Evolutionary conservation across 805 yeast genomes (phyloP), one percentile per base, ranked within the genome.

Genomic region (Dipodascopsis tothii): DNA sequence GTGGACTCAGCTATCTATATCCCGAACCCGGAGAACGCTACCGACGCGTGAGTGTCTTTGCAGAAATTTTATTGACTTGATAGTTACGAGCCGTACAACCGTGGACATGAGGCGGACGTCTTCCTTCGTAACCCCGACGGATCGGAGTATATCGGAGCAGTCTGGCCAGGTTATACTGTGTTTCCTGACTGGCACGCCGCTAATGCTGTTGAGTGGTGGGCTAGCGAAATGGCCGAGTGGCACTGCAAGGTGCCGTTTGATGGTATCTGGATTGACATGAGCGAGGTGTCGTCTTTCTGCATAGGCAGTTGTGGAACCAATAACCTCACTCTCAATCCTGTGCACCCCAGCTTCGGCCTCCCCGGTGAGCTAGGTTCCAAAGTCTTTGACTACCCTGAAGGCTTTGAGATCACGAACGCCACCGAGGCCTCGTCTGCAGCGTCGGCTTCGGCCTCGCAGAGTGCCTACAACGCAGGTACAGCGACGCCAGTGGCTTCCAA

Each of bases 251-350:
- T 58, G 22, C 43, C 54, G 3, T 43, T 32, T 17, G 21, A 21
- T 39, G 46, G 46, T 7, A 25, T 43, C 33, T 84, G 94, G 94
- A 84, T 84, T 61, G 94, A 84, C 60, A 84, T 84, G 94, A 81
- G 80, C 60, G 64, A 60, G 39, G 63, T 49, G 2, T 53, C 60
- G 19, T 56, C 61, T 3, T 62, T 60, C 56, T 61, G 65, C 47
- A 63, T 59, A 19, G 65, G 66, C 4, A 57, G 62, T n/a, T 58
- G 63, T 49, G 63, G 62, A 47, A 16, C 39, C 2, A 21, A 17
- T 16, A 25, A 32, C 33, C 18, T 30, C 14, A 36, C 21, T 17
- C 27, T 17, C 23, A 37, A 43, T 17, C 46, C 46, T 3, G 41
- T 35, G 11, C 43, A 28, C 17, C 41, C 42, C 20, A 35, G 35